A percentile compares a stretch with the other conserved stretches of the same genome.
These are phyloP conservation scores for Lipomyces orientalis DNA, from an alignment of 805 yeast genomes.

Conservation along the genomic window DNA sequence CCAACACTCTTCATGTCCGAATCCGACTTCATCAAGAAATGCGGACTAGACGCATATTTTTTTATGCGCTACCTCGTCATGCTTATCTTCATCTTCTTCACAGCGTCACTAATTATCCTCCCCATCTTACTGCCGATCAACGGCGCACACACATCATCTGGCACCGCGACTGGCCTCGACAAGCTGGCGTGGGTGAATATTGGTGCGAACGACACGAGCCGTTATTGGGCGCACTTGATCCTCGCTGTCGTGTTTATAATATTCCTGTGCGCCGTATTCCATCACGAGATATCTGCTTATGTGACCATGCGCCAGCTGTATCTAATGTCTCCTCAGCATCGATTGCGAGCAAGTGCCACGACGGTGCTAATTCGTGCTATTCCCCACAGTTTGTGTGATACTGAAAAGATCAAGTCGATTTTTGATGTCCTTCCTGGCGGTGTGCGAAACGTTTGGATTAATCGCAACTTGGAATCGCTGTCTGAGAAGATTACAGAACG, in stretches of 20 bases:
- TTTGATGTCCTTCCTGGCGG: slow-evolving; percentile 63
- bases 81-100: slow-evolving; percentile 58
- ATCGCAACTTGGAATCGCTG: slow-evolving; percentile 53
- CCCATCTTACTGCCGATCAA: slow-evolving; percentile 81
- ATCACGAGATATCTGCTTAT: slow-evolving; percentile 60
- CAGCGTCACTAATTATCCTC: slow-evolving; percentile 61
- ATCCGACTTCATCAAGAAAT: slow-evolving; percentile 76
- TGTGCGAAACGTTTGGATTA: slow-evolving; percentile 64
- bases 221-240: slow-evolving; percentile 67
- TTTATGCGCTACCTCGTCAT: slow-evolving; percentile 77
- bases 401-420: slow-evolving; percentile 56
- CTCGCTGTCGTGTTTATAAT: slow-evolving; percentile 60
- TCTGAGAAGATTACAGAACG: slow-evolving; percentile 45
- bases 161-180: slow-evolving; percentile 60
- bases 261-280: slow-evolving; percentile 61
- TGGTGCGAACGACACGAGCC: slow-evolving; percentile 55
- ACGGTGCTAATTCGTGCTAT: slow-evolving; percentile 76
- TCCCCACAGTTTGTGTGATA: slow-evolving; percentile 56
- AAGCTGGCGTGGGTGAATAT: slow-evolving; percentile 73
- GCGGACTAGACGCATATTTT: slow-evolving; percentile 92
- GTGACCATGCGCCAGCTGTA: slow-evolving; percentile 56
- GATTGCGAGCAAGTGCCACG: slow-evolving; percentile 43
- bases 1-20: slow-evolving; percentile 72
- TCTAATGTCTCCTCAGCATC: slow-evolving; percentile 42
- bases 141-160: slow-evolving; percentile 25